Conservation (phyloP, 192 early-diverging fungal genomes). For the Phycomyces nitens region DNA sequence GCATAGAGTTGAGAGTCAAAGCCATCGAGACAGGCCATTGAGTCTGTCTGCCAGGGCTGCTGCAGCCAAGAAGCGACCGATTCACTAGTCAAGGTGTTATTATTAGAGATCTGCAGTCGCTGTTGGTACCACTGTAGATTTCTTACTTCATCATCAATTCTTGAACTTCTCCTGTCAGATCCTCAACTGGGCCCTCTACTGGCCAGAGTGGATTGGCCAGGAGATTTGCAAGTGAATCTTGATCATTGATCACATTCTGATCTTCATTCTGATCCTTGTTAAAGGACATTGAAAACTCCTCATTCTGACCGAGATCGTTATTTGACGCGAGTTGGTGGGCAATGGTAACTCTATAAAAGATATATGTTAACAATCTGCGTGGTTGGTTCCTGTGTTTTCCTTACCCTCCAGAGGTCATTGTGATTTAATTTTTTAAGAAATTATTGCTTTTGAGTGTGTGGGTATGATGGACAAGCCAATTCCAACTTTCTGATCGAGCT, state of each 20-base stretch:
- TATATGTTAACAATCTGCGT: no score
- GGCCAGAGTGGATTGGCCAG: conserved; percentile 16
- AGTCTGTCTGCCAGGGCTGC: conserved; percentile 8
- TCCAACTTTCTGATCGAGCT: no score
- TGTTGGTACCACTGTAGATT: no score
- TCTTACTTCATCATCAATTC: conserved; percentile 33
- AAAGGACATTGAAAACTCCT: conserved; percentile 5
- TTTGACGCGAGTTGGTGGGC: conserved; percentile 14
- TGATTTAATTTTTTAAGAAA: not conserved
- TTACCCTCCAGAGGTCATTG: not conserved
- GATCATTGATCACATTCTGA: not conserved
- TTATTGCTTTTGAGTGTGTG: no score
- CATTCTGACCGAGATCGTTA: not conserved
- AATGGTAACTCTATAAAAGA: conserved; percentile 18
- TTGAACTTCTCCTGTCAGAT: conserved; percentile 34
- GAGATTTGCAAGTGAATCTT: conserved; percentile 11
- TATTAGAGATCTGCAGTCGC: no score
- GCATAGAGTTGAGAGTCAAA: conserved; percentile 24
- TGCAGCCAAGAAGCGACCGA: conserved; percentile 30
- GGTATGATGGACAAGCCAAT: no score
- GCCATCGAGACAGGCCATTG: conserved; percentile 6
- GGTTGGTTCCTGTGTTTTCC: not conserved
- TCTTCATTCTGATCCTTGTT: not conserved
- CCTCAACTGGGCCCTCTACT: conserved; percentile 23
- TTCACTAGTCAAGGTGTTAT: conserved; percentile 14